These are phyloP conservation scores for Elsinoe batatas DNA, from an alignment of 2,329 filamentous ascomycete species.

Conservation along the genomic window DNA sequence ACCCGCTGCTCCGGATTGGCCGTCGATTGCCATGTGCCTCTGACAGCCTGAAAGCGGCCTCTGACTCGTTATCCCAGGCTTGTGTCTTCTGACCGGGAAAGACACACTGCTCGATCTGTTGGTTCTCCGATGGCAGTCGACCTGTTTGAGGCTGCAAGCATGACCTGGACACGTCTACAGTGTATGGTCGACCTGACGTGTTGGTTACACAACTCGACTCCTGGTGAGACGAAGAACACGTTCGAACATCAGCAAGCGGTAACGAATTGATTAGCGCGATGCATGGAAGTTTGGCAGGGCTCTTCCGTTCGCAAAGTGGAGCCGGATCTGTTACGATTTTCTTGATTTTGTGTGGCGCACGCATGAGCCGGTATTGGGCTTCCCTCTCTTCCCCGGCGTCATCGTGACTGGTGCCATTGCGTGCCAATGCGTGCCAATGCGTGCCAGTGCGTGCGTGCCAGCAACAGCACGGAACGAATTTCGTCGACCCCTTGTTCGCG, in stretches of 20 bases:
- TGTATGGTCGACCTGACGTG: not conserved
- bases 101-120: not conserved
- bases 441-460: not conserved
- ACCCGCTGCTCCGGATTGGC: slow-evolving; percentile 12
- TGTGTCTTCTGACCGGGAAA: slow-evolving; percentile 4
- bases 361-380: slow-evolving; percentile 8
- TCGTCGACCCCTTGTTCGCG: slow-evolving; percentile 8
- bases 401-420: slow-evolving; percentile 9
- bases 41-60: not conserved
- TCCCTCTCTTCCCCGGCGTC: slow-evolving; percentile 6
- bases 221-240: not conserved
- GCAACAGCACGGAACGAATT: not conserved
- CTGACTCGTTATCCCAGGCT: not conserved
- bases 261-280: slow-evolving; percentile 6
- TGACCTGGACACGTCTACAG: not conserved
- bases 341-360: slow-evolving; percentile 9
- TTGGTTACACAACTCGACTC: not conserved
- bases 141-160: not conserved
- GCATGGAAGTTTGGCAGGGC: slow-evolving; percentile 12
- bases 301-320: not conserved
- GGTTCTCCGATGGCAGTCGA: not conserved
- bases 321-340: slow-evolving; percentile 9
- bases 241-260: not conserved
- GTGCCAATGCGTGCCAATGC: not conserved
- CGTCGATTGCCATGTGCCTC: slow-evolving; percentile 5